Evolutionary conservation across 2,329 filamentous ascomycete genomes (phyloP).

Genomic region (Trichoderma sp.): DNA sequence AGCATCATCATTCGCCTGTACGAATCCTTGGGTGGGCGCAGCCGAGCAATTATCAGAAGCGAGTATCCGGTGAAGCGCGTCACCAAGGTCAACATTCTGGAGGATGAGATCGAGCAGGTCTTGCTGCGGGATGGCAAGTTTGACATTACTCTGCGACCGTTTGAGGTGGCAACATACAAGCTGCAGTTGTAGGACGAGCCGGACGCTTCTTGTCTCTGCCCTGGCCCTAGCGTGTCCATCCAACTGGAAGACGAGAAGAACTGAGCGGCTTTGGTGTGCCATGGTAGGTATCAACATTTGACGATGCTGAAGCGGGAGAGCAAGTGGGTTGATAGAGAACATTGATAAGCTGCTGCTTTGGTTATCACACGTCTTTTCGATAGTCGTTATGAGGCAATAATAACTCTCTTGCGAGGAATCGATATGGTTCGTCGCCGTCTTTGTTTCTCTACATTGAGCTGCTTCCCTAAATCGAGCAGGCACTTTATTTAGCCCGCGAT

Average conservation of each 20-base stretch:
- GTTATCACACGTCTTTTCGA: constrained; percentile 2
- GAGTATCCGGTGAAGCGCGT: constrained; percentile 73
- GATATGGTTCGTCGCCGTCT: neutral
- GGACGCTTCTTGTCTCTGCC: constrained; percentile 35
- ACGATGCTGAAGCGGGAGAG: neutral
- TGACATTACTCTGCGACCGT: constrained; percentile 69
- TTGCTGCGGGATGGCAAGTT: constrained; percentile 54
- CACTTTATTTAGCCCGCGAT: neutral
- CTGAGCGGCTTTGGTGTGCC: neutral
- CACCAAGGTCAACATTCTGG: constrained; percentile 82
- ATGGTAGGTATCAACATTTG: neutral
- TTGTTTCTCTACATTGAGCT: too few relatives aligned
- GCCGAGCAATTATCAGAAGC: constrained; percentile 69
- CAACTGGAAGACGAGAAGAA: constrained; percentile 22
- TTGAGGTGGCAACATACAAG: constrained; percentile 83
- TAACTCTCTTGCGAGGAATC: neutral
- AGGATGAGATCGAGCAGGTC: constrained; percentile 78
- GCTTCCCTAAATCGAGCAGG: constrained; percentile 3
- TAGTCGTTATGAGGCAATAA: constrained; percentile 4
- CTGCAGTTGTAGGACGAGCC: constrained; percentile 51
- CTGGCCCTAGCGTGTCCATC: constrained; percentile 30
- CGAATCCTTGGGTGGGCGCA: constrained; percentile 82
- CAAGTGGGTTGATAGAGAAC: neutral
- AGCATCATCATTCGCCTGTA: constrained; percentile 86
- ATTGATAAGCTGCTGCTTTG: neutral